Evolutionary conservation across 108 stramenopile genomes (phyloP).

Genomic region (Ochromonas danica): DNA sequence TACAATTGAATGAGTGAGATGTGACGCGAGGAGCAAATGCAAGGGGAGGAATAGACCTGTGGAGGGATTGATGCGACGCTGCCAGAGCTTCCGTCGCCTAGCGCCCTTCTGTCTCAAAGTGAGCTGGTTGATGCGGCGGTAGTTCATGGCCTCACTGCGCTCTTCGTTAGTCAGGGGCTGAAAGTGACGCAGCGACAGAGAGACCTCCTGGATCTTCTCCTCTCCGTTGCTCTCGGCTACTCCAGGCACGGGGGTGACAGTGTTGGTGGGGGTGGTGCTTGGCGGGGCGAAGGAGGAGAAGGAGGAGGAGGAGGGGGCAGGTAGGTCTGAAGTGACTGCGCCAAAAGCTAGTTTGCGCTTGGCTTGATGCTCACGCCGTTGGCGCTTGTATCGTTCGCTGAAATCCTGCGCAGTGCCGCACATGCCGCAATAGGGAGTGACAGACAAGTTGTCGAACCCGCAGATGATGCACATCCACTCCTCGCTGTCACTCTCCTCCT

Average conservation of each 20-base stretch:
- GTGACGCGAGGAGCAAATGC: too few relatives aligned
- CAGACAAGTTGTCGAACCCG: constrained; percentile 23
- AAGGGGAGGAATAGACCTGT: too few relatives aligned
- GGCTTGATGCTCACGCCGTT: not conserved
- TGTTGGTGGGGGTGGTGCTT: too few relatives aligned
- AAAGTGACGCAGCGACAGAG: not conserved
- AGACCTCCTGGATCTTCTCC: not conserved
- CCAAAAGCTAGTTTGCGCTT: not conserved
- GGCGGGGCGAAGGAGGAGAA: not conserved
- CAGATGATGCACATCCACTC: constrained; percentile 35
- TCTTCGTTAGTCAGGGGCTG: not conserved
- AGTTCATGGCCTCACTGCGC: constrained; percentile 8
- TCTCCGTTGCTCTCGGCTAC: not conserved
- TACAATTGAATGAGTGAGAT: too few relatives aligned
- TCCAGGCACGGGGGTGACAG: not conserved
- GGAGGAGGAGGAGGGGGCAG: not conserved
- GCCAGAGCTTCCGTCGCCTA: constrained; percentile 22
- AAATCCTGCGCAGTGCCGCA: constrained; percentile 26
- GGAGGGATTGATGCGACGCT: not conserved
- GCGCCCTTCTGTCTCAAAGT: constrained; percentile 21
- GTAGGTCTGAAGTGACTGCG: not conserved
- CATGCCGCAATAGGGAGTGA: not conserved
- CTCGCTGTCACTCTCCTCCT: not conserved
- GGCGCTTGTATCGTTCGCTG: not conserved
- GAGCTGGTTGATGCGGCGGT: constrained; percentile 23